These are phyloP conservation scores for Vaccinium darrowii DNA, from an alignment of 148 eudicot species.

Conservation along the genomic window DNA sequence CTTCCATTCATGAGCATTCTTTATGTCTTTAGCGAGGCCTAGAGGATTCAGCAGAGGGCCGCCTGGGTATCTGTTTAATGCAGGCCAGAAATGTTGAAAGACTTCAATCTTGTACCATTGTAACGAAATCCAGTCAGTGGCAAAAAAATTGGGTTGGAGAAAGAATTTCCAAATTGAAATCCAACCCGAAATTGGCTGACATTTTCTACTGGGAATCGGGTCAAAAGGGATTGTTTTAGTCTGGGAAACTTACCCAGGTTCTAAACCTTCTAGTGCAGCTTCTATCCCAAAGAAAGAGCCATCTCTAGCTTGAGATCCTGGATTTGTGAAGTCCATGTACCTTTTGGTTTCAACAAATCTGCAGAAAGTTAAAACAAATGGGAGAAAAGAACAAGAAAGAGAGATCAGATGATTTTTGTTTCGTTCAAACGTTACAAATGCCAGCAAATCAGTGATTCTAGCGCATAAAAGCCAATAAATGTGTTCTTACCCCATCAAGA, in stretches of 20 bases:
- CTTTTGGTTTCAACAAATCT: constrained; percentile 94
- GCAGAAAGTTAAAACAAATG: constrained; percentile 6
- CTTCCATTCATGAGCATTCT: constrained; percentile 78
- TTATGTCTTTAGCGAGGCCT: constrained; percentile 78
- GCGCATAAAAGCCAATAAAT: background rate
- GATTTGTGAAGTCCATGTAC: constrained; percentile 74
- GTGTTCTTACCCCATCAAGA: constrained; percentile 71
- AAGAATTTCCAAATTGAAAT: background rate
- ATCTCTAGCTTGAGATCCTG: constrained; percentile 89
- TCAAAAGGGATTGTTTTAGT: background rate
- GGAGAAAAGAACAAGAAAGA: background rate
- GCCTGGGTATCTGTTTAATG: constrained; percentile 68
- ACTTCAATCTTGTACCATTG: background rate
- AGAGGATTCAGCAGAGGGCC: constrained; percentile 86
- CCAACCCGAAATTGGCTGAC: background rate
- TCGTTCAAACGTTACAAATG: background rate
- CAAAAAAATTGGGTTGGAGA: background rate
- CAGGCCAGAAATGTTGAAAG: background rate
- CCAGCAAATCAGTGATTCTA: background rate
- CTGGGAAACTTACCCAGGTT: constrained; percentile 61
- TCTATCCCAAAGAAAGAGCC: constrained; percentile 87
- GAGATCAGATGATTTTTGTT: background rate
- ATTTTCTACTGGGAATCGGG: background rate
- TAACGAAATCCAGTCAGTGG: background rate
- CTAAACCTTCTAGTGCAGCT: constrained; percentile 76